phyloP scores from a whole-genome alignment of 106 monocot species.

The Iris macrosiphon region DNA sequence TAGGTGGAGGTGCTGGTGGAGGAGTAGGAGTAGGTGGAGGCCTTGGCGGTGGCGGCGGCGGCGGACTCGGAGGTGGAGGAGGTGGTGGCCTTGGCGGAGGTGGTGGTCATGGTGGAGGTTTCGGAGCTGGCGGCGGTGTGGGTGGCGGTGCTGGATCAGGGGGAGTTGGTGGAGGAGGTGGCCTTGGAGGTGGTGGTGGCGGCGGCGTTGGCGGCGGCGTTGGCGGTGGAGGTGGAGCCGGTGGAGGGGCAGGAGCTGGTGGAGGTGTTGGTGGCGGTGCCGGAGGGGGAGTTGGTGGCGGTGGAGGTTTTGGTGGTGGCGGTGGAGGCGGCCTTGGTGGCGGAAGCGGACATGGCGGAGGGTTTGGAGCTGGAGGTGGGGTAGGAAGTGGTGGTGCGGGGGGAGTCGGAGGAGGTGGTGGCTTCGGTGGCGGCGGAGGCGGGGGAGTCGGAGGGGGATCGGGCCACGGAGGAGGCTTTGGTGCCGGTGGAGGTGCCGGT shows the following conservation, averaged over 20 bases:
- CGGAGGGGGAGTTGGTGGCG: conserved; percentile 7
- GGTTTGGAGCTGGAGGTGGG: conserved; percentile 6
- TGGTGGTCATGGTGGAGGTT: conserved; percentile 1
- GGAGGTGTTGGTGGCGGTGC: not conserved
- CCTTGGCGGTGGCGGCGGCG: conserved; percentile 2
- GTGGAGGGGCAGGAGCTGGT: not conserved
- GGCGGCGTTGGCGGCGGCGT: not conserved
- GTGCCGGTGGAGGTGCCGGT: conserved; percentile 4
- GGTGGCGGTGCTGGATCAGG: too few relatives aligned
- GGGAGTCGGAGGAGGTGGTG: conserved; percentile 9
- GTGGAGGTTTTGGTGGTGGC: conserved; percentile 1
- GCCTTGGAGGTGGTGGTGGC: conserved; percentile 1
- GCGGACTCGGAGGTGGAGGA: conserved; percentile 1
- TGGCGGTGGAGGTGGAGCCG: not conserved
- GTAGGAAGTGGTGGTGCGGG: conserved; percentile 4
- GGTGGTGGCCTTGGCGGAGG: conserved; percentile 7
- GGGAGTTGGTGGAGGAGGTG: not conserved
- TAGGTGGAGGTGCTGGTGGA: conserved; percentile 7
- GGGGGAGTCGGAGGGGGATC: not conserved
- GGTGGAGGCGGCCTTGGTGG: conserved; percentile 6
- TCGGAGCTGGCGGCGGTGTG: conserved; percentile 8
- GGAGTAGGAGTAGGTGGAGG: conserved; percentile 1
- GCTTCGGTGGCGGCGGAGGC: conserved; percentile 1
- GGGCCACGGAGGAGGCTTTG: conserved; percentile 7
- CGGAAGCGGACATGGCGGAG: conserved; percentile 11